These are phyloP conservation scores for Metarhizium rileyi DNA, from an alignment of 2,329 filamentous ascomycete genomes.

Conservation along the genomic window DNA sequence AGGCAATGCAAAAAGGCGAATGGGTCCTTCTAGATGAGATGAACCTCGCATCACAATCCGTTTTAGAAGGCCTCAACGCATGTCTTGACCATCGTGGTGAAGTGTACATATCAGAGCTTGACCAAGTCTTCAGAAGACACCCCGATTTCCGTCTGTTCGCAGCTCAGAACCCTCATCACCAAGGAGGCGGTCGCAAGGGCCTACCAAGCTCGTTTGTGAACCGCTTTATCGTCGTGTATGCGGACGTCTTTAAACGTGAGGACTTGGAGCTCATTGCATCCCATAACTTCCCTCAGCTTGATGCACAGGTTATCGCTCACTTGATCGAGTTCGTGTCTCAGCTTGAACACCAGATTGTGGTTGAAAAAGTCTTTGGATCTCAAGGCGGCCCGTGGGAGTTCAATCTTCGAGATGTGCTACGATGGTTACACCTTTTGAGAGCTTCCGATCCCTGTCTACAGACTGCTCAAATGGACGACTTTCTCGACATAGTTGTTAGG, in stretches of 20 bases:
- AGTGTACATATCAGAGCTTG: constrained; percentile 89
- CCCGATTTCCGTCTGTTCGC: constrained; percentile 90
- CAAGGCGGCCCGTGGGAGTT: constrained; percentile 87
- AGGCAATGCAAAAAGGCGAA: constrained; percentile 91
- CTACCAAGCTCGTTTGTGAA: constrained; percentile 95
- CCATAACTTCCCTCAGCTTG: constrained; percentile 61
- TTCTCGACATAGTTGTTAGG: constrained; percentile 72
- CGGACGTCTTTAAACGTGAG: constrained; percentile 73
- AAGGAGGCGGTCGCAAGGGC: constrained; percentile 91
- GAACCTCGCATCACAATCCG: constrained; percentile 95
- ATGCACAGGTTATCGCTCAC: constrained; percentile 47
- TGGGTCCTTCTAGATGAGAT: constrained; percentile 98
- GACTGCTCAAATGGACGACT: constrained; percentile 56
- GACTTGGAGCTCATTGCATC: constrained; percentile 77
- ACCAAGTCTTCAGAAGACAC: constrained; percentile 87
- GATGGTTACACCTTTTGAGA: constrained; percentile 65
- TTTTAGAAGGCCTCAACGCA: constrained; percentile 90
- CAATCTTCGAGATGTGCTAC: constrained; percentile 80
- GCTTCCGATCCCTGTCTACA: constrained; percentile 48
- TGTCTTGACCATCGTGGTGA: constrained; percentile 94
- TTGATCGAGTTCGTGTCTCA: constrained; percentile 72
- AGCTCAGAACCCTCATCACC: constrained; percentile 94
- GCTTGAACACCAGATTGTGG: constrained; percentile 63
- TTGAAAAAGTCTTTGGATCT: constrained; percentile 46
- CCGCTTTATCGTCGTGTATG: constrained; percentile 95